phyloP scores from a whole-genome alignment of 1,284 basidiomycete species.

The Cerioporus squamosus region DNA sequence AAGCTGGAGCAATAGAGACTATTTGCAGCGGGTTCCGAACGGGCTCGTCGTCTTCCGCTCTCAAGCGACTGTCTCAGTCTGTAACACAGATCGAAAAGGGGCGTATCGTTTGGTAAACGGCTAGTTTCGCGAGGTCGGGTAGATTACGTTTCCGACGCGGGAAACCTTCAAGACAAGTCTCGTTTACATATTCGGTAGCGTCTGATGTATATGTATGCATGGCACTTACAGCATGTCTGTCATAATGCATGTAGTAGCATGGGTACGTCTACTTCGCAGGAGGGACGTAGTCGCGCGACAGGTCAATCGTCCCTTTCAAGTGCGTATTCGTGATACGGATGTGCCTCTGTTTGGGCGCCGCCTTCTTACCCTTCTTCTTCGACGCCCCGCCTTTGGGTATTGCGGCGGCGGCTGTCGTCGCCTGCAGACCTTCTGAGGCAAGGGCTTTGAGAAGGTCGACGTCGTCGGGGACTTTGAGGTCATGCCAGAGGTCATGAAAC shows the following conservation, averaged over 20 bases:
- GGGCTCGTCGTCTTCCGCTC: too few species aligned
- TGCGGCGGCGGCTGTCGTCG: constrained; percentile 61
- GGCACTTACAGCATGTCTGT: constrained; percentile 16
- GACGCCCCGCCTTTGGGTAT: constrained; percentile 56
- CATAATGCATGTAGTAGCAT: too few species aligned
- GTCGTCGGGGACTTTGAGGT: constrained; percentile 82
- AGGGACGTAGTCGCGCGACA: constrained; percentile 71
- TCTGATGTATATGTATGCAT: constrained; percentile 21
- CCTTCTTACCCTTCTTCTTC: constrained; percentile 86
- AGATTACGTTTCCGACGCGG: too few species aligned
- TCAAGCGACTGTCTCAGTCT: too few species aligned
- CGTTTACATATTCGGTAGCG: too few species aligned
- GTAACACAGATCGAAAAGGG: too few species aligned
- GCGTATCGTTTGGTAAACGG: too few species aligned
- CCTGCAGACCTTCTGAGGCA: constrained; percentile 78
- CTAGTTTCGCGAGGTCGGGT: too few species aligned
- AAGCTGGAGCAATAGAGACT: too few species aligned
- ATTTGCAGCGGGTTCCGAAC: too few species aligned
- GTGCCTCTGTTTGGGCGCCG: constrained; percentile 74
- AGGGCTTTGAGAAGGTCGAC: constrained; percentile 81
- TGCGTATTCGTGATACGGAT: constrained; percentile 89
- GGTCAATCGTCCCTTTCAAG: constrained; percentile 81
- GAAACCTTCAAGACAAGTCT: too few species aligned
- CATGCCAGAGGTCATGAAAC: constrained; percentile 87
- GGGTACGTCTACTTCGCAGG: constrained; percentile 45